These are phyloP conservation scores for Withania somnifera DNA, from an alignment of 305 asterid species.

Conservation along the genomic window DNA sequence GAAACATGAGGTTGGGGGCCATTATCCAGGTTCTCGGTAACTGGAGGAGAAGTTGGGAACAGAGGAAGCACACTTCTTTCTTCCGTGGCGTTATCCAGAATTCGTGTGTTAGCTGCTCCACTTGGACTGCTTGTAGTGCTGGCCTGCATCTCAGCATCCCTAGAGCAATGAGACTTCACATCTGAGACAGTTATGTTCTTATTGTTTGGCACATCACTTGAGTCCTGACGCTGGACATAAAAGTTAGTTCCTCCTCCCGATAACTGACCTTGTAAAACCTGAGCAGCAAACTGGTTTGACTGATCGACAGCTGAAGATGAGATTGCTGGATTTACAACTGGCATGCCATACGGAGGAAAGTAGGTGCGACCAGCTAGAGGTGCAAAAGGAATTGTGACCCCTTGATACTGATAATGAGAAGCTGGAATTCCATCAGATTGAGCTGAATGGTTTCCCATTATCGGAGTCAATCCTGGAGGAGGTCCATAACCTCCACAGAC, in stretches of 20 bases:
- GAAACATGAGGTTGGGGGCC: conserved; percentile 2
- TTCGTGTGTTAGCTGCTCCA: conserved; percentile 14
- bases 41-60: conserved; percentile 36
- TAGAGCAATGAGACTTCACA: conserved; percentile 1
- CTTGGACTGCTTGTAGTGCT: conserved; percentile 54
- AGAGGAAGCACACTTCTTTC: conserved; percentile 35
- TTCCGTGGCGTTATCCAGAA: conserved; percentile 9
- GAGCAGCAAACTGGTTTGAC: not conserved
- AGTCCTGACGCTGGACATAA: not conserved
- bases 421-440: conserved; percentile 42
- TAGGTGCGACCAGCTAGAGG: conserved; percentile 30
- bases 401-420: conserved; percentile 33
- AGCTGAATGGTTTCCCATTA: conserved; percentile 28
- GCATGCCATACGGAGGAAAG: conserved; percentile 48
- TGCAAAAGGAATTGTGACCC: conserved; percentile 19
- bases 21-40: conserved; percentile 2
- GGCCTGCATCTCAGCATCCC: conserved; percentile 39
- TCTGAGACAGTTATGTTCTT: conserved; percentile 10
- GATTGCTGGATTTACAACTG: conserved; percentile 31
- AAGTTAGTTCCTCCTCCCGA: not conserved
- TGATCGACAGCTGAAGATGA: conserved; percentile 7
- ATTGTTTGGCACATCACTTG: conserved; percentile 13
- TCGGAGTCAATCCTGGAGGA: conserved; percentile 25
- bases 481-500: conserved; percentile 29
- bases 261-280: not conserved